Base-by-base conservation (phyloP, 208 protist genomes). In the Novymonas esmeraldas region DNA sequence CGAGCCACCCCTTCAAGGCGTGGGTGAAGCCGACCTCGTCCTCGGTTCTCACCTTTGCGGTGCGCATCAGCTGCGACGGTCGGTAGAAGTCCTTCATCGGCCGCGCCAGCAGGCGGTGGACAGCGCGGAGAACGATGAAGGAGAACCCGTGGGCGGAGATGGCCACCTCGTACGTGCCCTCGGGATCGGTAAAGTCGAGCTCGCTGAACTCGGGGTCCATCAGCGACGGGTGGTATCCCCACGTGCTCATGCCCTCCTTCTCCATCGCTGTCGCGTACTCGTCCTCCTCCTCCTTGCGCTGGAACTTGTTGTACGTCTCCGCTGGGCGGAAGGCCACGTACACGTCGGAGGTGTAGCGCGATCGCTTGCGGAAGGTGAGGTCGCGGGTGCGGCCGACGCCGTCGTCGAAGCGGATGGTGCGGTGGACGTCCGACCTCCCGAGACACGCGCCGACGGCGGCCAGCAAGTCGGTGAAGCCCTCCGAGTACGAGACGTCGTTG, bases 361-460 rank as follows among this genome's bases (percentile, higher is more conserved):
- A 94, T 2, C 76, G 63, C 71, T 96, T 96, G 22, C 87, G 85
- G 50, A 96, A 82, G 6, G 84, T 84, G 28, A 96, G 57, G 52
- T 96, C 91, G 20, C 86, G 89, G 13, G 73, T 90, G 26, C 76
- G 82, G 36, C 85, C 82, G 3, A 78, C 61, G 7, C 82, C 88
- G 69, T 94, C 87, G 66, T 96, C 87, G 66, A 96, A 96, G 56
- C 91, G 85, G 51, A 96, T 93, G 24, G 91, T 96, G 36, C 91
- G 84, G 63, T 95, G 89, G 13, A 96, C 89, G 63, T 93, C 85
- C 10, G 89, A 73, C 36, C 91, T 79, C 10, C 88, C 89, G 3
- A 96, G 73, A 55, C 89, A 95, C 0, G 86, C 84, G 26, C 91
- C 91, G 48, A 96, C 62, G 2, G 91, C 87, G 13, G 91, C 88